These are phyloP conservation scores for Blastocystis sp. DNA, from an alignment of 352 stramenopile species.

Conservation along the genomic window DNA sequence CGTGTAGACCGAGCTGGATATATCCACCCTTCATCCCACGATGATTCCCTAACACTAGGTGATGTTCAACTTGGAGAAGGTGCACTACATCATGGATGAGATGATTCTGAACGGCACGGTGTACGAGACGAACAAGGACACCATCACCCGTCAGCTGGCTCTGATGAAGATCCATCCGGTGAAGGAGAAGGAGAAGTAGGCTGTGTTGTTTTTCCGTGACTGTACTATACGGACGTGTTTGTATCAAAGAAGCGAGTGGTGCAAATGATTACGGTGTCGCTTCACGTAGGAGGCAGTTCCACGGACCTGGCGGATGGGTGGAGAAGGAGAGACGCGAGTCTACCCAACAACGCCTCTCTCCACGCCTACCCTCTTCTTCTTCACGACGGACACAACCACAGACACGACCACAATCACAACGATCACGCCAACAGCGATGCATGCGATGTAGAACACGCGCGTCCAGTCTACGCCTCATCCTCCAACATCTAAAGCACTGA, in stretches of 20 bases:
- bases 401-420: constrained; percentile 36
- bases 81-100: constrained; percentile 69
- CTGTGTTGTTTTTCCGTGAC: background rate
- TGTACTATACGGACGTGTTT: background rate
- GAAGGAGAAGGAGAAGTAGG: constrained; percentile 29
- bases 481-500: background rate
- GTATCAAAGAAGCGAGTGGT: constrained; percentile 18
- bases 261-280: constrained; percentile 37
- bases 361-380: constrained; percentile 11
- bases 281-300: constrained; percentile 23
- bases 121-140: constrained; percentile 61
- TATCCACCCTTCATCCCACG: constrained; percentile 47
- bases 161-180: constrained; percentile 59
- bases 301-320: background rate
- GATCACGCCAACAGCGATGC: constrained; percentile 45
- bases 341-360: background rate
- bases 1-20: constrained; percentile 46
- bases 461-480: constrained; percentile 1
- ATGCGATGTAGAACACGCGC: constrained; percentile 54
- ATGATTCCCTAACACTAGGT: constrained; percentile 75
- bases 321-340: background rate
- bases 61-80: constrained; percentile 85
- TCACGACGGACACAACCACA: constrained; percentile 14
- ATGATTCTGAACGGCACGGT: constrained; percentile 62
- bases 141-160: constrained; percentile 22